Evolutionary conservation across 306 rosid species (phyloP), one percentile per base, ranked within the genome.

Genomic region (Inga oerstediana): DNA sequence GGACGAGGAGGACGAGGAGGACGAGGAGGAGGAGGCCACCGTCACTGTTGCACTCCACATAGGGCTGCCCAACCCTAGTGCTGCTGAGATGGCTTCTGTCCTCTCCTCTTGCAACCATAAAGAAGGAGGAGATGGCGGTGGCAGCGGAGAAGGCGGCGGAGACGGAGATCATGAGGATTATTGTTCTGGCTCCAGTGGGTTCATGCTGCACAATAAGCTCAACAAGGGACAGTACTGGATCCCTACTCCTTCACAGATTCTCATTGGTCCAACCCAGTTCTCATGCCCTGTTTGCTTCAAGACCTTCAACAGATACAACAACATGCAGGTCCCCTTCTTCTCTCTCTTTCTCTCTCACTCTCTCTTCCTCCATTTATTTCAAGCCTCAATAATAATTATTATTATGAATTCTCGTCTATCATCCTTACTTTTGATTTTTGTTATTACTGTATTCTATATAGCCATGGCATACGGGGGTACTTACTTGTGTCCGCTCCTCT

Each of bases 261-360:
- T 95, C 89, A 93, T 95, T 85, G 97, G 99, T 83, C 98, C 98
- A 9, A 95, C 99, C 2, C 99, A 95, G 88, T 95, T 95, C 79
- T 95, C 99, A 70, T 95, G 99, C 89, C 98, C 99, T 77, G 98
- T 95, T 88, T 95, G 99, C 84, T 93, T 84, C 92, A 95, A 95
- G 87, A 92, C 97, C 79, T 95, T 95, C 93, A 95, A 95, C 83
- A 90, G 99, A 92, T 95, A 93, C 91, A 95, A 95, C 94, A 95
- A 95, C 93, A 95, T 95, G 99, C 99, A 95, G 95, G 98, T 93
- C 65, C 77, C 27, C 44, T 61, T n/a, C 8, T 11, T 39, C 5
- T 12, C 30, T 74, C 2, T 35, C 7, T 2, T 20, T 30, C 69
- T 16, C 20, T 27, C 30, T 27, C 39, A 13, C 69, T 16, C 20